Percentiles rank a stretch among this genome's conserved stretches.
Evolutionary conservation across 805 yeast genomes (phyloP).

Genomic region (Cephaloascus albidus): DNA sequence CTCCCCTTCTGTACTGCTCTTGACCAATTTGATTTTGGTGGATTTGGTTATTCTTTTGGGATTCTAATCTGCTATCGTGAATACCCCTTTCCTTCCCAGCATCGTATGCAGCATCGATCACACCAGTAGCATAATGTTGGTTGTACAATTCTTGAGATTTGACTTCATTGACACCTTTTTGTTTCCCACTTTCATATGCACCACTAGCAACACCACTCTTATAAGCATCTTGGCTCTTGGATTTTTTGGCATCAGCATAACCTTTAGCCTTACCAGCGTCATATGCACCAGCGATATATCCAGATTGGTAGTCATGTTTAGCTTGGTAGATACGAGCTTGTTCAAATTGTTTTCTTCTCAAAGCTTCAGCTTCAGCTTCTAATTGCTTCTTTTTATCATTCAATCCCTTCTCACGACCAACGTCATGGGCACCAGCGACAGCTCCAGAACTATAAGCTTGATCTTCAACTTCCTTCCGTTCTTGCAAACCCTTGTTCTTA

Average conservation of each 20-base stretch:
- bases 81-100: background rate
- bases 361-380: background rate
- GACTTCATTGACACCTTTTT: slow-evolving; percentile 1
- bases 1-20: background rate
- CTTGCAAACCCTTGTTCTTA: background rate
- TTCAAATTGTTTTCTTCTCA: background rate
- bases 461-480: background rate
- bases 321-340: background rate
- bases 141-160: no score
- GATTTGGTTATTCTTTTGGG: background rate
- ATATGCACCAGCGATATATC: background rate
- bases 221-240: slow-evolving; percentile 1
- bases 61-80: background rate
- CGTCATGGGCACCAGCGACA: background rate
- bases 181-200: slow-evolving; percentile 1
- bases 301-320: background rate
- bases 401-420: background rate
- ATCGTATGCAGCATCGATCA: background rate
- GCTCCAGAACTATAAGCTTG: background rate
- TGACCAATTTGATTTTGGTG: no score
- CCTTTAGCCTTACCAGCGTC: slow-evolving; percentile 2
- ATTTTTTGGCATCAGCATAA: slow-evolving; percentile 4
- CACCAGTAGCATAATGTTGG: background rate
- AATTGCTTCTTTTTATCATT: background rate
- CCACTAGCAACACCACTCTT: slow-evolving; percentile 3